phyloP scores from a whole-genome alignment of 768 basidiomycete genomes.

The Kwoniella dejecticola region DNA sequence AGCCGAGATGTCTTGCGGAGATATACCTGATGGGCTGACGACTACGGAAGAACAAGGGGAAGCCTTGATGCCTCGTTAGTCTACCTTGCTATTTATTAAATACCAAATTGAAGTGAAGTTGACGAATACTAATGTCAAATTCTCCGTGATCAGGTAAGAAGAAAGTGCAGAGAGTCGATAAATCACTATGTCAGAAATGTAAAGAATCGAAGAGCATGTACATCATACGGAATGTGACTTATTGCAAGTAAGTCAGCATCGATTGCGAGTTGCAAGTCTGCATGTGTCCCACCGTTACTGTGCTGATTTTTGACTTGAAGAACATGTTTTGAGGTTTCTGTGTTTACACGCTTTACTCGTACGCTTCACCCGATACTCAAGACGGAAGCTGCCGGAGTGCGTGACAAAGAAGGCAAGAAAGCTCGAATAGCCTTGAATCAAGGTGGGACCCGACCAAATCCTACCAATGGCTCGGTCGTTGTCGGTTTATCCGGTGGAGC shows the following conservation, averaged over 20 bases:
- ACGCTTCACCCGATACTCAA: slow-evolving; percentile 34
- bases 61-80: slow-evolving; percentile 48
- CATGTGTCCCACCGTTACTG: too few species aligned
- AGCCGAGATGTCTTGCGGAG: slow-evolving; percentile 48
- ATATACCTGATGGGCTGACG: slow-evolving; percentile 33
- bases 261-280: too few species aligned
- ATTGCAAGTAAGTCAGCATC: slow-evolving; percentile 35
- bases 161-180: slow-evolving; percentile 27
- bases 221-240: slow-evolving; percentile 40
- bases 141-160: slow-evolving; percentile 20
- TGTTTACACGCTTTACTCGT: slow-evolving; percentile 24
- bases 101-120: too few species aligned
- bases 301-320: too few species aligned
- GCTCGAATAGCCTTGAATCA: neutral
- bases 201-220: slow-evolving; percentile 37
- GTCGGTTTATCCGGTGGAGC: slow-evolving; percentile 48
- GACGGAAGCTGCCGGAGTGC: neutral
- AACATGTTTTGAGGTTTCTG: slow-evolving; percentile 24
- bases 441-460: slow-evolving; percentile 27
- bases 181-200: slow-evolving; percentile 42
- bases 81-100: neutral
- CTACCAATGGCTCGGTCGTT: slow-evolving; percentile 37
- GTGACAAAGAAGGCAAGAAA: slow-evolving; percentile 8
- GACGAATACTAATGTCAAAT: too few species aligned
- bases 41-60: slow-evolving; percentile 34